Base-by-base conservation (phyloP, 2,329 filamentous ascomycete species). In the Zopfia rhizophila region DNA sequence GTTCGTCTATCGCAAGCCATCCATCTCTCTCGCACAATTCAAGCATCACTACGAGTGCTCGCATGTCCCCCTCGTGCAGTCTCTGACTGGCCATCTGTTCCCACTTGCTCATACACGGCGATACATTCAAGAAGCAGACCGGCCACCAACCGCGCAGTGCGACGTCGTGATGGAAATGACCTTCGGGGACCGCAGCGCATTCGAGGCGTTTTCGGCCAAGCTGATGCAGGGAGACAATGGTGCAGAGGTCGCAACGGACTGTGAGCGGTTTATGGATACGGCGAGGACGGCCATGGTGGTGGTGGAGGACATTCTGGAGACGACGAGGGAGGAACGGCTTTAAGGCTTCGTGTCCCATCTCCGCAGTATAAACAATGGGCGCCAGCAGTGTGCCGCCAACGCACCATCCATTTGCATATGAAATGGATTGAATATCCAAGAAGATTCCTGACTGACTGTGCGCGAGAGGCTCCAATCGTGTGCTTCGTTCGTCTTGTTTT, bases 1-100 rank as follows among this genome's bases (percentile, higher is more conserved):
- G 8, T 13, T 40, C 23, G 17, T 31, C 24, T 24, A 40, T 24
- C 37, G 37, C 4, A 32, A 31, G 17, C 37, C 37, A n/a, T 8
- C 10, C 23, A 40, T 31, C 3, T 12, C 23, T 8, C 23, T 17
- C 13, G 23, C 31, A 12, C n/a, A 28, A 13, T 40, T 40, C 37
- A 32, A 31, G 4, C 10, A 13, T 12, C n/a, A 28, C 5, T 40
- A 40, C 37, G 37, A 40, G 25, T 32, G 12, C 14, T 29, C 23
- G 10, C 37, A 40, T 24, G 17, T 40, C 10, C 24, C 37, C 10
- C 24, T 31, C 3, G 25, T 40, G 10, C 21, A 23, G 37, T 30
- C 25, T 13, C 22, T 40, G 12, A 19, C 24, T 24, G 37, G 37
- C n/a, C 12, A 28, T 13, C 16, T 29, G n/a, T 40, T 40, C 24